Percentiles rank a stretch among this genome's conserved stretches.
These are phyloP conservation scores for Boletus patriciae DNA, from an alignment of 768 basidiomycete genomes.

Conservation along the genomic window DNA sequence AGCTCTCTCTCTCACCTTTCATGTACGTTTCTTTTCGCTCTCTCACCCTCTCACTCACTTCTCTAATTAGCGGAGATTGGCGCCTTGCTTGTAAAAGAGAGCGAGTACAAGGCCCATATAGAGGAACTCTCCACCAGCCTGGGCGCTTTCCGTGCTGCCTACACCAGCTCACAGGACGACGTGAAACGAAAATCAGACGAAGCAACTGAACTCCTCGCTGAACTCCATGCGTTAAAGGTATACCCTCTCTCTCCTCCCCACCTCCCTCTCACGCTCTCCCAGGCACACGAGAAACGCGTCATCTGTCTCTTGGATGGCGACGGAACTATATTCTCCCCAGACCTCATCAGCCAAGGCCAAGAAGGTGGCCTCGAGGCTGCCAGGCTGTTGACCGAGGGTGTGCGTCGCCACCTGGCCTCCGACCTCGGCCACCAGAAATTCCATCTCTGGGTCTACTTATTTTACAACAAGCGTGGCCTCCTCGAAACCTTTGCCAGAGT, in stretches of 20 bases:
- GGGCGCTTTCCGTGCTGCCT: conserved; percentile 29
- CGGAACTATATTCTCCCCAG: conserved; percentile 53
- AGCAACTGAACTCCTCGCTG: conserved; percentile 16
- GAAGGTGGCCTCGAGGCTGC: conserved; percentile 60
- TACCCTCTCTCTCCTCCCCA: neutral
- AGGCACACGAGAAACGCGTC: conserved; percentile 36
- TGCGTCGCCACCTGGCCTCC: conserved; percentile 25
- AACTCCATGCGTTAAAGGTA: conserved; percentile 33
- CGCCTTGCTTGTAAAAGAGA: conserved; percentile 24
- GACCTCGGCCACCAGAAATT: conserved; percentile 29
- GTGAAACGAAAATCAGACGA: conserved; percentile 18
- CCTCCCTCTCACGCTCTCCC: neutral
- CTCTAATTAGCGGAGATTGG: conserved; percentile 32
- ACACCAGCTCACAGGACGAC: conserved; percentile 22
- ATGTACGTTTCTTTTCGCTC: conserved; percentile 4
- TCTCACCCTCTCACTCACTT: neutral
- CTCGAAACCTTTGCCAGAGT: conserved; percentile 46
- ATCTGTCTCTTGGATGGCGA: conserved; percentile 65
- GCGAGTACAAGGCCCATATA: conserved; percentile 18
- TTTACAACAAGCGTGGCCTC: conserved; percentile 63
- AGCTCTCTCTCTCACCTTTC: neutral
- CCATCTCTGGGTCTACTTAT: conserved; percentile 63
- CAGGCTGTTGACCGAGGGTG: conserved; percentile 39
- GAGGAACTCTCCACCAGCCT: conserved; percentile 26
- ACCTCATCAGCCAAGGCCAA: conserved; percentile 55